These are phyloP conservation scores for Xylaria multiplex DNA, from an alignment of 2,329 filamentous ascomycete genomes.

Conservation along the genomic window DNA sequence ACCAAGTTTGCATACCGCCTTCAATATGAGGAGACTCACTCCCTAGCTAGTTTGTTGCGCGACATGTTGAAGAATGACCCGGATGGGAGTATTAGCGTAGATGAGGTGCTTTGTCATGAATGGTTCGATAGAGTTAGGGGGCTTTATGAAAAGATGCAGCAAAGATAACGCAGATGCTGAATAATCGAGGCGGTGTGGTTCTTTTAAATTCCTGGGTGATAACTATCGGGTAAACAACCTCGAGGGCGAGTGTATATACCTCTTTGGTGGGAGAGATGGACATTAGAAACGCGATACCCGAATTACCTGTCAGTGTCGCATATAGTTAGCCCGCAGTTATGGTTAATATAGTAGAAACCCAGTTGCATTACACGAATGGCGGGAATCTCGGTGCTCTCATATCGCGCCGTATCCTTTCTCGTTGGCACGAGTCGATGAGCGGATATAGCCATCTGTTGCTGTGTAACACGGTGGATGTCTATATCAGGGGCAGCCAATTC, in stretches of 20 bases:
- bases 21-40: conserved; percentile 20
- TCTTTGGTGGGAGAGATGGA: too few relatives aligned
- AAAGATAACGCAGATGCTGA: neutral
- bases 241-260: too few relatives aligned
- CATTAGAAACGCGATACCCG: too few relatives aligned
- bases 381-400: neutral
- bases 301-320: too few relatives aligned
- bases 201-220: too few relatives aligned
- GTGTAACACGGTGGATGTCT: too few relatives aligned
- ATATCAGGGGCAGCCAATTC: too few relatives aligned
- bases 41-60: conserved; percentile 19
- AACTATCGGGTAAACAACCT: too few relatives aligned
- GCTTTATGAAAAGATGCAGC: neutral
- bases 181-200: too few relatives aligned
- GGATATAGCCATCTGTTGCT: too few relatives aligned
- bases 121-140: conserved; percentile 23
- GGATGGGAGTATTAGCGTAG: conserved; percentile 21
- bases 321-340: neutral
- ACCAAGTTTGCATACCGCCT: conserved; percentile 25
- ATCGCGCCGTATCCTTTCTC: too few relatives aligned
- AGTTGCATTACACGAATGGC: neutral
- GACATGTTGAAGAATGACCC: conserved; percentile 32
- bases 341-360: neutral
- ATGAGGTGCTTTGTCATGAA: conserved; percentile 26
- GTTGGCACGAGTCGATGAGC: too few relatives aligned